Percentiles rank a stretch among this genome's conserved stretches.
These are phyloP conservation scores for Arachis stenosperma DNA, from an alignment of 306 rosid genomes.

Conservation along the genomic window DNA sequence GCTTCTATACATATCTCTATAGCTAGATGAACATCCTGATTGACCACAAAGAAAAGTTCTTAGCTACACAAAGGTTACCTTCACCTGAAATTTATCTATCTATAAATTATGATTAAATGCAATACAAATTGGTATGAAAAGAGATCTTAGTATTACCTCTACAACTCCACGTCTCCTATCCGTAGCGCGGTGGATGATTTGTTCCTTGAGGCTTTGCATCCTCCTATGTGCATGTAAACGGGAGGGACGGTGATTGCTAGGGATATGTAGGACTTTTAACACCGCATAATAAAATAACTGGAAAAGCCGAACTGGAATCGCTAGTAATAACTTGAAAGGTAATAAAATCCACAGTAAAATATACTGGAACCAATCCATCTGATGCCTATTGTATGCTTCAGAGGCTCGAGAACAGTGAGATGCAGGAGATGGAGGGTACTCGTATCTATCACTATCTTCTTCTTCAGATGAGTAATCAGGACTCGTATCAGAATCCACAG, in stretches of 20 bases:
- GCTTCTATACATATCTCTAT: constrained; percentile 83
- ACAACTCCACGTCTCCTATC: constrained; percentile 93
- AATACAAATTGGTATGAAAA: constrained; percentile 19
- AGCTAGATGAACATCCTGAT: constrained; percentile 89
- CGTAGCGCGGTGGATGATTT: constrained; percentile 73
- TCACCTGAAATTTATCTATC: neutral
- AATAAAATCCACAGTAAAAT: constrained; percentile 62
- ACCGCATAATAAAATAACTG: constrained; percentile 37
- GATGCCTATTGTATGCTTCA: constrained; percentile 48
- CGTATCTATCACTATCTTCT: constrained; percentile 62
- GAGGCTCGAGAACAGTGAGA: constrained; percentile 72
- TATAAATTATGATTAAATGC: neutral
- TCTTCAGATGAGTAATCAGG: constrained; percentile 64
- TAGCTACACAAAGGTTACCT: constrained; percentile 22
- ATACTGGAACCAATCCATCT: constrained; percentile 55
- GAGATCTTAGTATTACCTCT: constrained; percentile 59
- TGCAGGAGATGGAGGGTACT: constrained; percentile 59
- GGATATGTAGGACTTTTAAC: constrained; percentile 35
- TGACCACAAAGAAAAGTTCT: constrained; percentile 32
- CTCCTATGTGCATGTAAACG: constrained; percentile 49
- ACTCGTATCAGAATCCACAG: constrained; percentile 85
- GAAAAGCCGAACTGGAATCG: constrained; percentile 55
- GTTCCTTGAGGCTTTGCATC: constrained; percentile 66
- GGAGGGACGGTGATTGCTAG: constrained; percentile 42
- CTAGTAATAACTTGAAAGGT: constrained; percentile 59